Evolutionary conservation across 352 stramenopile genomes (phyloP).

Genomic region (Detonula confervacea): DNA sequence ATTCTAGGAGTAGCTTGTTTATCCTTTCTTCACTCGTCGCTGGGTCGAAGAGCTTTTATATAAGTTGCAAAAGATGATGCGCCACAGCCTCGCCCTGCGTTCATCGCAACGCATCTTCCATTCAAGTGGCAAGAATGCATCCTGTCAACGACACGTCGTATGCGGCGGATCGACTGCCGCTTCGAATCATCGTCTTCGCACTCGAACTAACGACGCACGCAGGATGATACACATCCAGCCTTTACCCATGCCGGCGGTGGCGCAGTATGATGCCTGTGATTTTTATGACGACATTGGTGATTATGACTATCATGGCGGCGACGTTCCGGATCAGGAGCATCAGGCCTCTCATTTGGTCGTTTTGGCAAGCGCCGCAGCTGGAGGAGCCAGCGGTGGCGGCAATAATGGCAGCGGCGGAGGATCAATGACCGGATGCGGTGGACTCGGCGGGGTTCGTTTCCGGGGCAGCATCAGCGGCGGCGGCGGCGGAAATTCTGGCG

Average conservation of each 20-base stretch:
- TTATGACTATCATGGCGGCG: conserved; percentile 27
- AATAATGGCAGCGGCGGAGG: conserved; percentile 3
- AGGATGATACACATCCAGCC: conserved; percentile 47
- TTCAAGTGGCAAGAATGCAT: not conserved
- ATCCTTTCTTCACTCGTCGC: too few species aligned
- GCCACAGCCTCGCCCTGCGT: conserved; percentile 33
- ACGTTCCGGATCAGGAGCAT: not conserved
- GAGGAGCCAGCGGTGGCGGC: not conserved
- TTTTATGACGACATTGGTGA: conserved; percentile 23
- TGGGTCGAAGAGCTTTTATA: too few species aligned
- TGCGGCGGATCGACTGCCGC: not conserved
- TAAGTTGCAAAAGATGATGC: conserved; percentile 40
- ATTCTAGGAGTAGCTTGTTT: too few species aligned
- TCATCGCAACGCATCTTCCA: conserved; percentile 19
- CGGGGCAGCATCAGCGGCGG: conserved; percentile 6
- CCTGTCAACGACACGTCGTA: not conserved
- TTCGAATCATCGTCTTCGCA: not conserved
- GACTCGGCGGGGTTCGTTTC: conserved; percentile 11
- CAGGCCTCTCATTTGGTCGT: not conserved
- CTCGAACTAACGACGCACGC: not conserved
- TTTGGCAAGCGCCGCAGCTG: conserved; percentile 1
- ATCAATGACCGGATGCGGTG: not conserved
- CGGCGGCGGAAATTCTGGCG: conserved; percentile 4
- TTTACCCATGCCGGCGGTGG: conserved; percentile 58
- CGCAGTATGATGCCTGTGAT: conserved; percentile 53